phyloP scores from a whole-genome alignment of 164 flowering plant species.

The Nymphaea colorata region DNA sequence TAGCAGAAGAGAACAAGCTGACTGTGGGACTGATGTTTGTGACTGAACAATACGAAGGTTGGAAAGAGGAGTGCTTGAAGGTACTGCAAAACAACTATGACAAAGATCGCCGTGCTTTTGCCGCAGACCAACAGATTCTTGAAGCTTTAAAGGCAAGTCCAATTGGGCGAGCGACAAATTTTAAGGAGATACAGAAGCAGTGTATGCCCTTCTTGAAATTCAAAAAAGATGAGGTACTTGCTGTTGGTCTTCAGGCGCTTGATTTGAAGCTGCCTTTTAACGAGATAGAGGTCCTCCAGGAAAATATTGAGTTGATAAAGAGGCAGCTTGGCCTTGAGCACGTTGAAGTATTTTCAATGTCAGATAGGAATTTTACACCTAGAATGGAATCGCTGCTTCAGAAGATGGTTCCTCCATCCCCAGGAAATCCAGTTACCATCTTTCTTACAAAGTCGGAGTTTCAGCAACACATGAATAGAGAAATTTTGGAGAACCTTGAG shows the following conservation, averaged over 20 bases:
- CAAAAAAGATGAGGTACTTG: slow-evolving; percentile 62
- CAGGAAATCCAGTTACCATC: slow-evolving; percentile 75
- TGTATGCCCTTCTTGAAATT: slow-evolving; percentile 88
- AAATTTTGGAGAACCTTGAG: too few species aligned
- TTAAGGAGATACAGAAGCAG: slow-evolving; percentile 51
- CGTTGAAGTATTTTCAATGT: slow-evolving; percentile 43
- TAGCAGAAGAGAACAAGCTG: slow-evolving; percentile 24
- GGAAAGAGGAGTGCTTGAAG: slow-evolving; percentile 72
- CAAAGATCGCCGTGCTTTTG: slow-evolving; percentile 26
- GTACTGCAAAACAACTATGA: slow-evolving; percentile 53
- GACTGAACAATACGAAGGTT: slow-evolving; percentile 69
- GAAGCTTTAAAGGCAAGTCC: slow-evolving; percentile 35
- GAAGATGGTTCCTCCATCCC: slow-evolving; percentile 66
- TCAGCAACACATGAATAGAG: background rate
- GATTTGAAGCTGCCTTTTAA: slow-evolving; percentile 68
- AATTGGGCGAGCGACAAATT: slow-evolving; percentile 33
- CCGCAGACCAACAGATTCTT: slow-evolving; percentile 53
- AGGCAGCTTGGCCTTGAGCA: slow-evolving; percentile 65
- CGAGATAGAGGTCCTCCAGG: slow-evolving; percentile 64
- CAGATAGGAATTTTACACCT: slow-evolving; percentile 45
- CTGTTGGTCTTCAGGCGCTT: slow-evolving; percentile 63
- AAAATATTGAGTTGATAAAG: slow-evolving; percentile 62
- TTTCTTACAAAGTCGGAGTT: slow-evolving; percentile 24
- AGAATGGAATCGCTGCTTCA: slow-evolving; percentile 35
- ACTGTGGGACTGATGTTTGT: slow-evolving; percentile 57